A percentile compares a stretch with the other conserved stretches of the same genome.
These are phyloP conservation scores for Kodamaea nitidulidarum DNA, from an alignment of 805 yeast species.

Conservation along the genomic window DNA sequence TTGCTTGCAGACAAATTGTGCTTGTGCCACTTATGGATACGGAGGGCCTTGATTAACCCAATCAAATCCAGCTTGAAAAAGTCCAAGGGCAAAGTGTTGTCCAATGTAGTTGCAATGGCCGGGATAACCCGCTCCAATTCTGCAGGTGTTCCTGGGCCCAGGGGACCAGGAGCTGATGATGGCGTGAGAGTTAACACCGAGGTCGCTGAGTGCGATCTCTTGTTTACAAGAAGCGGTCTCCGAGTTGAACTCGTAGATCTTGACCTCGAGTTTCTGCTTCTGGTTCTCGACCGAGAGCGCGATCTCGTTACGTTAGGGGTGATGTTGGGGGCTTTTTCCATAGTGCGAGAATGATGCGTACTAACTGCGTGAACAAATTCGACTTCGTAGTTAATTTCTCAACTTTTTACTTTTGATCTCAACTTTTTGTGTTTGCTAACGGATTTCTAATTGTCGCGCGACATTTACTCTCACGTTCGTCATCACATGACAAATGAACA, in stretches of 20 bases:
- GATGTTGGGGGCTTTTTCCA: conserved; percentile 3
- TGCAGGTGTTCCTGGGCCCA: conserved; percentile 7
- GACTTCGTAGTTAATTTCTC: too few relatives aligned
- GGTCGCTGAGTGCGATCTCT: conserved; percentile 32
- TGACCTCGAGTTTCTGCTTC: conserved; percentile 31
- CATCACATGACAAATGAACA: too few relatives aligned
- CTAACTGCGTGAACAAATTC: too few relatives aligned
- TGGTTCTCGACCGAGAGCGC: conserved; percentile 33
- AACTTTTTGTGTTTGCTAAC: conserved; percentile 1
- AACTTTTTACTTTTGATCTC: not conserved
- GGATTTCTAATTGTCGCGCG: conserved; percentile 3
- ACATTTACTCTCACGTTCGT: too few relatives aligned
- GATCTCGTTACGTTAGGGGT: conserved; percentile 30
- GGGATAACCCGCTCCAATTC: conserved; percentile 37
- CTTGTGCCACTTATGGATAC: conserved; percentile 76
- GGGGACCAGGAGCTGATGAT: not conserved
- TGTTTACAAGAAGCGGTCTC: conserved; percentile 18
- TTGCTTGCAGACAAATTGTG: conserved; percentile 38
- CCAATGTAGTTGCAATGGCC: conserved; percentile 57
- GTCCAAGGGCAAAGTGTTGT: conserved; percentile 74
- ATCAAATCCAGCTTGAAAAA: conserved; percentile 81
- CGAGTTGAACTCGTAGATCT: conserved; percentile 32
- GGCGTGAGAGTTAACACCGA: conserved; percentile 7
- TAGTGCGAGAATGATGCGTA: not conserved
- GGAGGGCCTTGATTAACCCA: conserved; percentile 56